Base-by-base conservation (phyloP, 2,329 filamentous ascomycete species). In the Mollisiaceae sp. region DNA sequence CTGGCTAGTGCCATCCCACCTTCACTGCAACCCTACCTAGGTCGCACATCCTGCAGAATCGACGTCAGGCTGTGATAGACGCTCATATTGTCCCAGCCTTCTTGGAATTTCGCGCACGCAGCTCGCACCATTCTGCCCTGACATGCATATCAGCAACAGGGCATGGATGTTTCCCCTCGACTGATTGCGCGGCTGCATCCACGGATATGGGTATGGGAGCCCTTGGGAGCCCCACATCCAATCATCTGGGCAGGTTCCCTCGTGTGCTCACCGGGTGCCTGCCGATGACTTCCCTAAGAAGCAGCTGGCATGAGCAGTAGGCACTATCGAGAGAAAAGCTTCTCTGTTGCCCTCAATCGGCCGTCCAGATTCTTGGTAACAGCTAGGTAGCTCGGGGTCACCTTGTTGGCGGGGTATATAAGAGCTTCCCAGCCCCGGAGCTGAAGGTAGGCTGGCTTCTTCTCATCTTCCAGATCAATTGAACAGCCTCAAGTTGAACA, bases 271-370 rank as follows among this genome's bases (percentile, higher is more conserved):
- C 22, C 45, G n/a, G 50, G 50, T 54, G 12, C 50, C 50, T 54
- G 50, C 24, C 50, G 50, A 35, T 32, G 11, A 54, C 36, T 54
- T 54, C 50, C 50, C 50, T 24, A 50, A 22, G 8, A 54, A 32
- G 24, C 50, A 54, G 50, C 50, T 54, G n/a, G 5, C 1, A 32
- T 32, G 50, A 32, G n/a, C 45, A 27, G 45, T 27, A 14, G 24
- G 20, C 22, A 54, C 50, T 54, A 54, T 35, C 12, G 24, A 54
- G 50, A 32, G n/a, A 54, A 52, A 54, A 54, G 50, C 24, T 54
- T 54, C 50, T 54, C 24, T 54, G 15, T 18, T 27, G 8, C 14
- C 14, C 14, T 54, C 14, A 18, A 35, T 8, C 12, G 50, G 12
- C 38, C 12, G 24, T 14, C 50, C 50, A 27, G 22, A 11, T 54